Base-by-base conservation (phyloP, 805 yeast species). In the Middelhovenomyces tepae region DNA sequence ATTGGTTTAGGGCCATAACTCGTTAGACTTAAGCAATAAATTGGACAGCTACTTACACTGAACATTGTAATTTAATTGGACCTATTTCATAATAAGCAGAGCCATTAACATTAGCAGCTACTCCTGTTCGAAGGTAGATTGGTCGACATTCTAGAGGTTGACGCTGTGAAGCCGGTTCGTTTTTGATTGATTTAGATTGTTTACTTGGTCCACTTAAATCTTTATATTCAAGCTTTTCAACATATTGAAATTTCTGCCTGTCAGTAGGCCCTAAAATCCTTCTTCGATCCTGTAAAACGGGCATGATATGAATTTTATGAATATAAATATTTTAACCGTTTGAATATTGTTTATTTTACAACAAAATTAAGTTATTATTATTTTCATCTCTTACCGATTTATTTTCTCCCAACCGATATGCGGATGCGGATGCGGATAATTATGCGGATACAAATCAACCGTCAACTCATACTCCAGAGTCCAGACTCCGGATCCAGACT, bases 1-100 rank as follows among this genome's bases (percentile, higher is more conserved):
- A 73, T 75, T 5, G 97, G 95, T 44, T 86, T 67, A 3, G 97
- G 97, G 0, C 97, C 97, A 56, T 76, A 82, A n/a, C n/a, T n/a
- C n/a, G n/a, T n/a, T n/a, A n/a, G n/a, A n/a, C n/a, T n/a, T n/a
- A n/a, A n/a, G n/a, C n/a, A n/a, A n/a, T n/a, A n/a, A n/a, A n/a
- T n/a, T n/a, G n/a, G n/a, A n/a, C n/a, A n/a, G n/a, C n/a, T n/a
- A n/a, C n/a, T n/a, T n/a, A n/a, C 0, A 89, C 76, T 3, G 85
- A 68, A 1, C 79, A 78, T 35, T 77, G 72, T 4, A 85, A 56
- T 28, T 62, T 69, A 16, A 71, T 71, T 16, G 71, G 66, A 20
- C 72, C 81, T 0, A 65, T 60, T 54, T 87, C 96, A 14, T 84
- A 50, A 44, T 79, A 82, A 2, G 93, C 71, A 14, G 94, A 84